Evolutionary conservation across 768 basidiomycete genomes (phyloP), one percentile per base, ranked within the genome.

Genomic region (Hypsizygus marmoreus): DNA sequence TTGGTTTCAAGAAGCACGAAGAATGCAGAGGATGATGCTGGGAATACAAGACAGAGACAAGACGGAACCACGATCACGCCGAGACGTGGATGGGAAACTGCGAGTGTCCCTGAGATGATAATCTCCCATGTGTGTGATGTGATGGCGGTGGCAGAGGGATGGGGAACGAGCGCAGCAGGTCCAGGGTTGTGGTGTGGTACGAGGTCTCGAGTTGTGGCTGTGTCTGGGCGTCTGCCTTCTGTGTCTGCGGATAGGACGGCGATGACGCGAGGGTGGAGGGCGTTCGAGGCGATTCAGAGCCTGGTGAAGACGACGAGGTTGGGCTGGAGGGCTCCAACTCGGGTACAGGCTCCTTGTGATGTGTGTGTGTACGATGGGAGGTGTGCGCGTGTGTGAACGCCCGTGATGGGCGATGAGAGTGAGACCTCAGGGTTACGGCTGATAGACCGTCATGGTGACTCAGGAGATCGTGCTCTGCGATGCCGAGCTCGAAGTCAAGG

Each of bases 401-500:
- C 34, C 43, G 44, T 23, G 57, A 55, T 40, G 62, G 40, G 50
- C 54, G 60, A 29, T 55, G 53, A 28, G 59, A 56, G 40, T 51
- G 54, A 28, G 58, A 53, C 30, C 58, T 48, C 46, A 53, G 31
- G 29, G 53, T 56, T 23, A 64, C 43, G 47, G 59, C 61, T 37
- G 61, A 56, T 33, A 72, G 67, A 42, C 67, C 70, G 36, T 73
- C 69, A 49, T 78, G 73, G 51, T 78, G 75, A 40, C 63, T 65
- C 38, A 88, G 73, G 47, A 89, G 53, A 57, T 88, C 86, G 30
- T 71, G 71, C 56, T 88, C 86, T 43, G 76, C 66, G 51, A 90
- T 65, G 45, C 75, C 70, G 30, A 90, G 75, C 59, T 89, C 82
- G 56, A 85, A 90, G 61, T 88, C 83, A 50, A 90, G 76, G 29